Percentiles rank a stretch among this genome's conserved stretches.
These are phyloP conservation scores for Fusarium floridanum DNA, from an alignment of 2,329 filamentous ascomycete genomes.

Conservation along the genomic window DNA sequence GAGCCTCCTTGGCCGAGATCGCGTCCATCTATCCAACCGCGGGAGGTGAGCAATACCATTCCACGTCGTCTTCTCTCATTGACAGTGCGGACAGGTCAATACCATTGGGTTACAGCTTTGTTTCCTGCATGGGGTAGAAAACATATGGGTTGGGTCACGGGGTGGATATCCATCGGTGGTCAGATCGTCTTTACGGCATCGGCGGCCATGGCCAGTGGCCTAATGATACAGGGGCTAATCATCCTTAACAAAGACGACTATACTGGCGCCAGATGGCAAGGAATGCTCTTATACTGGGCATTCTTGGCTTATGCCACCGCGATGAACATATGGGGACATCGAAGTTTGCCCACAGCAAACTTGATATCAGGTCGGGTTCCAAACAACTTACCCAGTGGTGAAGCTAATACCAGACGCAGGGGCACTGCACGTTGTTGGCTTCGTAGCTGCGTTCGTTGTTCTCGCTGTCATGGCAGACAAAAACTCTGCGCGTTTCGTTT, in stretches of 20 bases:
- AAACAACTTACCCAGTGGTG: background rate
- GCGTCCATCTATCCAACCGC: slow-evolving; percentile 38
- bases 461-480: slow-evolving; percentile 50
- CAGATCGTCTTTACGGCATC: slow-evolving; percentile 60
- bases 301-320: slow-evolving; percentile 53
- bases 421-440: slow-evolving; percentile 45
- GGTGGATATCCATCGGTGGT: slow-evolving; percentile 57
- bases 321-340: slow-evolving; percentile 58
- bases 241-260: slow-evolving; percentile 58
- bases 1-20: slow-evolving; percentile 30
- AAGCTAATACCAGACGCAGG: slow-evolving; percentile 7
- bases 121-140: slow-evolving; percentile 7
- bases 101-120: slow-evolving; percentile 39
- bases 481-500: slow-evolving; percentile 47
- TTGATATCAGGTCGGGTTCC: slow-evolving; percentile 27
- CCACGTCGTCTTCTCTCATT: background rate
- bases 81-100: slow-evolving; percentile 24
- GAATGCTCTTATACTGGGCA: slow-evolving; percentile 62
- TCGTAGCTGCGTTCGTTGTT: slow-evolving; percentile 45
- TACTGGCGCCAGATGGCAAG: slow-evolving; percentile 57
- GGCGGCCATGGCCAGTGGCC: slow-evolving; percentile 59
- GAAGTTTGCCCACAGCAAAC: slow-evolving; percentile 54
- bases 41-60: slow-evolving; percentile 19
- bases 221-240: slow-evolving; percentile 59
- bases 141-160: slow-evolving; percentile 18